These are phyloP conservation scores for Ophiocordyceps camponoti-rufipedis DNA, from an alignment of 2,329 filamentous ascomycete species.

Conservation along the genomic window DNA sequence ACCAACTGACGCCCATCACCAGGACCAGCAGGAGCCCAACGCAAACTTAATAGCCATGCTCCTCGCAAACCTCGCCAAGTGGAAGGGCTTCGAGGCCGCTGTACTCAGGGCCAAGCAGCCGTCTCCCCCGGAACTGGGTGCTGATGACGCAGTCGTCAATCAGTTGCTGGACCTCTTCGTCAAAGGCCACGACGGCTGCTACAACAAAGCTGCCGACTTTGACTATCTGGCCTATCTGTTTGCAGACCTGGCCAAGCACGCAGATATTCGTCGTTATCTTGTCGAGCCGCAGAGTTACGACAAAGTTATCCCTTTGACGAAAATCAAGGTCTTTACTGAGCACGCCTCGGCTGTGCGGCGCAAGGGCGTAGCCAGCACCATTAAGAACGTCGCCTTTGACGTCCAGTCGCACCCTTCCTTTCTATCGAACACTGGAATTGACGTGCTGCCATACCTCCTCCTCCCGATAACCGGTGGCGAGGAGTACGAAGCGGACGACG, in stretches of 20 bases:
- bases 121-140: constrained; percentile 50
- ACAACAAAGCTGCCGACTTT: constrained; percentile 73
- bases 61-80: constrained; percentile 79
- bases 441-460: constrained; percentile 75
- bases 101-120: constrained; percentile 50
- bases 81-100: constrained; percentile 45
- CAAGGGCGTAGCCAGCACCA: constrained; percentile 86
- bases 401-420: constrained; percentile 53
- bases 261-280: constrained; percentile 58
- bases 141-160: constrained; percentile 59
- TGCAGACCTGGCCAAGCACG: constrained; percentile 75
- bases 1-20: not conserved
- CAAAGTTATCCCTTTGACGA: constrained; percentile 69
- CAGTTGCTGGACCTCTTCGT: constrained; percentile 94
- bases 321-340: constrained; percentile 88
- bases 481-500: constrained; percentile 77
- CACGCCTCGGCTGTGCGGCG: constrained; percentile 68
- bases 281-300: constrained; percentile 59
- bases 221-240: constrained; percentile 93
- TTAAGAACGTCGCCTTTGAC: constrained; percentile 89
- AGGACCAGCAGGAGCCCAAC: constrained; percentile 60
- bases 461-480: constrained; percentile 78
- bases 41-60: constrained; percentile 82
- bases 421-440: constrained; percentile 51
- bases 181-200: constrained; percentile 64